Base-by-base conservation (phyloP, 176 grass and related monocot species). In the Musa beccarii region DNA sequence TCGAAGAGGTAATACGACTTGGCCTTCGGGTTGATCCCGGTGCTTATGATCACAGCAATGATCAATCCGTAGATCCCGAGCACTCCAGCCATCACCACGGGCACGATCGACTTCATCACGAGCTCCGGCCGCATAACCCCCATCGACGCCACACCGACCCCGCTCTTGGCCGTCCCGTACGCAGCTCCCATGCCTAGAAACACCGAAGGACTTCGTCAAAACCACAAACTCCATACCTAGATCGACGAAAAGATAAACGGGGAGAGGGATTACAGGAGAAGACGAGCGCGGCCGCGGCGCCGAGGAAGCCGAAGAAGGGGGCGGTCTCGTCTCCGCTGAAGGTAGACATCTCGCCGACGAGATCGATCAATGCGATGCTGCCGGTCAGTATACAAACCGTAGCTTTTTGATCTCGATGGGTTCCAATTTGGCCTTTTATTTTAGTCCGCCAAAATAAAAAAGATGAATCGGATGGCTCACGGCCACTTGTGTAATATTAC, bases 281-380 rank as follows among this genome's bases (percentile, higher is more conserved):
- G 76, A 78, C 63, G 23, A 78, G 76, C 61, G 76, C 76, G 13
- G 76, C 76, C 2, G 76, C 76, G 12, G 63, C 76, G 76, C 76
- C 76, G 15, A 78, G 76, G 63, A 68, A 78, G 50, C 76, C 76
- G 63, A 78, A 78, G 63, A 78, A 78, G 63, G 76, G 63, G 23
- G 76, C 63, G 22, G 75, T 78, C 75, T 78, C 75, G 20, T 78
- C 75, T 17, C 75, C 75, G 75, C 62, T 66, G 75, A 78, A 78
- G 75, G 49, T 34, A 11, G 75, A 78, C 75, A 78, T 78, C 50
- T 10, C 20, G 11, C 1, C 17, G 63, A 20, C 16, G 63, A 24
- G 19, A 24, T 19, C 9, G 57, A n/a, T 0, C 7, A 3, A 9
- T 62, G 57, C 10, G 57, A n/a, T 6, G 34, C 34, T 6, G 6